These are phyloP conservation scores for Saccharomyces hybrid DNA, from an alignment of 1,139 yeast species.

Conservation along the genomic window DNA sequence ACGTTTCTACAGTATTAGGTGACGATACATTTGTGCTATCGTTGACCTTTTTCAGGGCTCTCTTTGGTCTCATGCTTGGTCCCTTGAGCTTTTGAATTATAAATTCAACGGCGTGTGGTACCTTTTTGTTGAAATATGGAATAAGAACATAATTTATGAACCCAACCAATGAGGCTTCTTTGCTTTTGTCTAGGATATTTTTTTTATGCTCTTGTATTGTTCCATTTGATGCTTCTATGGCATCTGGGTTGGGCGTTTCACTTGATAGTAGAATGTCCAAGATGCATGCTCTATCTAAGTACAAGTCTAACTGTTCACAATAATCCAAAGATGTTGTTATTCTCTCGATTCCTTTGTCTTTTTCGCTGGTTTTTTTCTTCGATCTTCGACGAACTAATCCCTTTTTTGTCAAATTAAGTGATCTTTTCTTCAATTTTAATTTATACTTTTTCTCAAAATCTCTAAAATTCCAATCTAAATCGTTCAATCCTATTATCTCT, in stretches of 20 bases:
- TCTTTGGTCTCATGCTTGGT: slow-evolving; percentile 35
- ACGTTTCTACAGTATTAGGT: background rate
- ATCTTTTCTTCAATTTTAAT: slow-evolving; percentile 28
- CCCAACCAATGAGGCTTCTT: slow-evolving; percentile 38
- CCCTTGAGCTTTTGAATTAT: slow-evolving; percentile 46
- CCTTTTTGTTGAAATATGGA: slow-evolving; percentile 45
- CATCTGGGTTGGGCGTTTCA: background rate
- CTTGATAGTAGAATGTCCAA: slow-evolving; percentile 44
- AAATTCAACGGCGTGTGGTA: slow-evolving; percentile 42
- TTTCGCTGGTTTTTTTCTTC: slow-evolving; percentile 3
- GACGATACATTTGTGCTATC: slow-evolving; percentile 2
- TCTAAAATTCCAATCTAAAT: slow-evolving; percentile 27
- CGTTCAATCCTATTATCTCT: slow-evolving; percentile 36
- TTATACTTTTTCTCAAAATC: slow-evolving; percentile 26
- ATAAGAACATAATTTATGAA: slow-evolving; percentile 48
- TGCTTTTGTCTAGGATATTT: slow-evolving; percentile 19
- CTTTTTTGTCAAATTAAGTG: slow-evolving; percentile 35
- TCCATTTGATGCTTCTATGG: slow-evolving; percentile 1
- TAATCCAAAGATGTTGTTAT: slow-evolving; percentile 13
- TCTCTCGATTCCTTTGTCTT: background rate
- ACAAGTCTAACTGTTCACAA: slow-evolving; percentile 36
- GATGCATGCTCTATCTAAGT: slow-evolving; percentile 47
- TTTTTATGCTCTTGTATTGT: slow-evolving; percentile 19
- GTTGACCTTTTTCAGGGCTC: slow-evolving; percentile 2
- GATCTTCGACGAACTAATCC: slow-evolving; percentile 14